Evolutionary conservation across 2,329 filamentous ascomycete species (phyloP), one percentile per base, ranked within the genome.

Genomic region (Xylariaceae sp.): DNA sequence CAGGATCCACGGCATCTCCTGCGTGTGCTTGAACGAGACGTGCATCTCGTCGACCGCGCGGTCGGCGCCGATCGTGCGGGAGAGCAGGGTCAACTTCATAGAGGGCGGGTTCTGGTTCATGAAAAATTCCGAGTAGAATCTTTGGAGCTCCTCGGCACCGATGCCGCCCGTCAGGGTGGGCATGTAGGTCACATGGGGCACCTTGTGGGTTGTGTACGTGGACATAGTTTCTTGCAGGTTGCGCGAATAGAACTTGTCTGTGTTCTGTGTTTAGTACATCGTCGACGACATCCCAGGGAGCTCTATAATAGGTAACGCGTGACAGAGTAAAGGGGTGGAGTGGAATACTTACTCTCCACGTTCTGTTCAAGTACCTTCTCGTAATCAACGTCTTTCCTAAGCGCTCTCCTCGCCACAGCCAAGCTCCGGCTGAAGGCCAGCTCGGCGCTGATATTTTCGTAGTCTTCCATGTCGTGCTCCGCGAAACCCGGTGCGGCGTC

Each of bases 361-460:
- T 90, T 87, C 65, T 86, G 80, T 18, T 89, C 86, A 76, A 88
- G 82, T 9, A 87, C 81, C 1, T 78, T 76, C 65, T 90, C 88
- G 2, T 89, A 74, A 51, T 89, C 84, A 20, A 84, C 84, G 46
- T 80, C 79, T 0, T 81, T 82, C 0, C 85, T 82, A 66, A 91
- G 89, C 0, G 84, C 88, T 57, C 79, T 80, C 41, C 86, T 78
- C 37, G 90, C 76, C 0, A 78, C 73, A 1, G 77, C 77, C 54
- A 93, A 67, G 37, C 84, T 87, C 7, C 89, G 79, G n/a, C 80
- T 84, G 81, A 87, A 91, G 0, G 89, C 88, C 19, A 91, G 67
- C n/a, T 82, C 80, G 1, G 87, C 83, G 0, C 81, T 81, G 2
- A 89, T 76, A 9, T 80, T 76, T 60, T 91, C 81, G 64, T 85